Evolutionary conservation across 1,284 basidiomycete genomes (phyloP), one percentile per base, ranked within the genome.

Genomic region (Ustilago tritici): DNA sequence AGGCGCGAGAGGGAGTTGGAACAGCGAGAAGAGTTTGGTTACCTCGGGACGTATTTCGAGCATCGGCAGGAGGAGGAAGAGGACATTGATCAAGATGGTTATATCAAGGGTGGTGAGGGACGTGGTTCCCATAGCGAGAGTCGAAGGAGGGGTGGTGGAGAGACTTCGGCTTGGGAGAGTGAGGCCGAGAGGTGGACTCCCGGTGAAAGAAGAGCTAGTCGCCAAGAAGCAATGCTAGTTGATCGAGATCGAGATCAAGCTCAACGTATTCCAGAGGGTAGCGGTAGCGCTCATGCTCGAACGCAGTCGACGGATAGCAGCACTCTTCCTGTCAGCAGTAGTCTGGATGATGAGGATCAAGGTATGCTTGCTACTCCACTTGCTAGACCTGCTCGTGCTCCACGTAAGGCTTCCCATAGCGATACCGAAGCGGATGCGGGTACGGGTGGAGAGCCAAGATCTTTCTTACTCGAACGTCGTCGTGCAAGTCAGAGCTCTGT

Each of bases 11-110:
- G 84, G 12, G 90, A 89, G 61, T 90, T 96, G 72, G 93, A 93
- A 2, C 92, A 94, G 84, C 93, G 92, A 2, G 95, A 97, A 84
- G 95, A 95, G 83, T 90, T 92, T 56, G 94, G 93, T 0, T 96
- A 96, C 84, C 91, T 95, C 81, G 93, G 92, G 31, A 73, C 73
- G 36, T 85, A 85, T 69, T 85, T 85, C 59, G 83, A 80, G 47
- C 68, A 79, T 31, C 63, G 72, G 46, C 63, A 74, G 50, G 83
- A 84, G 41, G 81, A 82, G 32, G 78, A 79, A 17, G 76, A 83
- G 56, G 76, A 81, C 23, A 82, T 85, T 32, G 84, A 85, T 41
- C 78, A 73, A 23, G 70, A 85, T 23, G 84, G 84, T 32, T 85
- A 83, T 60, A 85, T 85, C 64, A 77, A 83, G 47, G 82, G 80